Evolutionary conservation across 1,139 yeast species (phyloP), one percentile per base, ranked within the genome.

Genomic region (Debaryomyces sp.): DNA sequence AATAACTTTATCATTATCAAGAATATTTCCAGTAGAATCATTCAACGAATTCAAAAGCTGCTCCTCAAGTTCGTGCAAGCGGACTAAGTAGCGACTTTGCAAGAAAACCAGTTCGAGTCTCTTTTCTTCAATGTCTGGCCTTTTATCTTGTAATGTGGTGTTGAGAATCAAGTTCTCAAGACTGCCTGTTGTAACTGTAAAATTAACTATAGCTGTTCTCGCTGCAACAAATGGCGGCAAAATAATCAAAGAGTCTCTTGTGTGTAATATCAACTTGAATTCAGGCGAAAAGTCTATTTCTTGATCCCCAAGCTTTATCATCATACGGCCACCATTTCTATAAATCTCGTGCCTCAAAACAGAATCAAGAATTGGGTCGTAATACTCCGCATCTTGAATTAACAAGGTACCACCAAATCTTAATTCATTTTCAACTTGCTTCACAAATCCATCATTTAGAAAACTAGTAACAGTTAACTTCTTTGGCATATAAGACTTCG

Each of bases 341-440:
- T 76, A 78, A 35, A 82, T 75, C 52, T 89, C 96, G 41, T 73
- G 71, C 46, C 83, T 75, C 41, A 94, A 67, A 1, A 92, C 65
- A 0, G 86, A 75, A 50, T 81, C 81, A 21, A 92, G 61, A 10
- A 88, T 68, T 0, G 97, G 96, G 62, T 92, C 94, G 59, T 81
- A 83, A 56, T 78, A 71, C 60, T 92, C 97, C 3, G 92, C 90
- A 65, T 92, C 95, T 56, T 82, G 83, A 27, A 92, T 77, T 10
- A 92, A 62, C 8, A 92, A 70, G 0, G 80, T 61, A 4, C 90
- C 91, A 6, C 99, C 98, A 72, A 92, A 92, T 52, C 95, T 73
- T 24, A 92, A 64, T 0, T 96, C 85, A 60, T 90, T 87, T 61
- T 90, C 96, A 23, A 92, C 65, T 46, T 83, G 88, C 57, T 82